Percentiles rank a stretch among this genome's conserved stretches.
phyloP scores from a whole-genome alignment of 148 eudicot species.

The Vaccinium corymbosum region DNA sequence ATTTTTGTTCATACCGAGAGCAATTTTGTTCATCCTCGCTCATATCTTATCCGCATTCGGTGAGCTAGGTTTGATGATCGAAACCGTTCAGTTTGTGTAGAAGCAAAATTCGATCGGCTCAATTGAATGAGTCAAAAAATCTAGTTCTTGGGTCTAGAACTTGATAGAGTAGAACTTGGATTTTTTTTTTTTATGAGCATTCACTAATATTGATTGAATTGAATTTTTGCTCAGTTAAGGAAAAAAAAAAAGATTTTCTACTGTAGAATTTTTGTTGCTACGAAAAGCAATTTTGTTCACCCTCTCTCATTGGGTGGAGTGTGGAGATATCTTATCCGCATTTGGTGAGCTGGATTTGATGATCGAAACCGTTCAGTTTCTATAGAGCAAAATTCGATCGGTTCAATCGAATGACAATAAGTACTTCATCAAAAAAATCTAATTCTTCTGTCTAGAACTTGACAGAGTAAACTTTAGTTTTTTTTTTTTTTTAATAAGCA shows the following conservation, averaged over 20 bases:
- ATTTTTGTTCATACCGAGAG: neutral
- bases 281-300: neutral
- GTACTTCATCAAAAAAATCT: neutral
- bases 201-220: too few relatives aligned
- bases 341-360: neutral
- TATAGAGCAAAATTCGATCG: neutral
- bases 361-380: neutral
- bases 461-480: too few relatives aligned
- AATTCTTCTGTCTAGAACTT: neutral
- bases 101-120: neutral
- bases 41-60: neutral
- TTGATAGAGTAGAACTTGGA: too few relatives aligned
- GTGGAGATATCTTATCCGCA: neutral
- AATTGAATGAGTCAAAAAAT: neutral
- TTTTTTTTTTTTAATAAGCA: too few relatives aligned
- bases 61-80: neutral
- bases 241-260: neutral
- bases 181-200: too few relatives aligned
- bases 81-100: neutral
- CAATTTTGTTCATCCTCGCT: neutral
- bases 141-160: neutral
- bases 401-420: too few relatives aligned
- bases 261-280: neutral
- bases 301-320: neutral
- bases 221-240: too few relatives aligned